phyloP scores from a whole-genome alignment of 306 rosid genomes.

The Quercus parvula region DNA sequence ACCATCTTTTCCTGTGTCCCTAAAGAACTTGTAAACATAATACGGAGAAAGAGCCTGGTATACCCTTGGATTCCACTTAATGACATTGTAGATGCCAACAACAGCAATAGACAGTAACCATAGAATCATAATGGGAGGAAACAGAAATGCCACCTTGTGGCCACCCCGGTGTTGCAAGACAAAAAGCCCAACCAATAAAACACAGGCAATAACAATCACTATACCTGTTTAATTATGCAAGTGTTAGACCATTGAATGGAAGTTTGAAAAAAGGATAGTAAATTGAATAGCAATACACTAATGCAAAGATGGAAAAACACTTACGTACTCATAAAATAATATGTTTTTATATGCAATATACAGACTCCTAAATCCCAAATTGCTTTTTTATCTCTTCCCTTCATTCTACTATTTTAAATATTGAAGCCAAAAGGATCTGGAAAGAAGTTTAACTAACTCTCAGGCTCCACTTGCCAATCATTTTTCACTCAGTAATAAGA shows the following conservation, averaged over 20 bases:
- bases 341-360: neutral
- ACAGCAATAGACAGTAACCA: conserved; percentile 64
- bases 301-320: neutral
- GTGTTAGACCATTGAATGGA: conserved; percentile 19
- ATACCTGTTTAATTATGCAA: conserved; percentile 44
- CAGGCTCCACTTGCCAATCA: neutral
- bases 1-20: conserved; percentile 68
- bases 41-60: conserved; percentile 84
- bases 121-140: conserved; percentile 65
- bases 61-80: conserved; percentile 70
- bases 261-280: neutral
- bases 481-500: neutral
- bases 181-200: conserved; percentile 61
- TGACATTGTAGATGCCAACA: conserved; percentile 72
- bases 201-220: conserved; percentile 56
- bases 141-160: conserved; percentile 67
- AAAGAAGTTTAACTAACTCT: neutral
- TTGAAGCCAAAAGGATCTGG: conserved; percentile 2
- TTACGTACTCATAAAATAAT: neutral
- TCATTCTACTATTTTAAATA: neutral
- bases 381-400: neutral
- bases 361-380: neutral
- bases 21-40: conserved; percentile 66
- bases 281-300: neutral
- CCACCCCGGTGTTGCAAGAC: conserved; percentile 84